Percentiles rank a stretch among this genome's conserved stretches.
Conservation (phyloP, 768 basidiomycete genomes). For the Neoboletus brunneissimus region DNA sequence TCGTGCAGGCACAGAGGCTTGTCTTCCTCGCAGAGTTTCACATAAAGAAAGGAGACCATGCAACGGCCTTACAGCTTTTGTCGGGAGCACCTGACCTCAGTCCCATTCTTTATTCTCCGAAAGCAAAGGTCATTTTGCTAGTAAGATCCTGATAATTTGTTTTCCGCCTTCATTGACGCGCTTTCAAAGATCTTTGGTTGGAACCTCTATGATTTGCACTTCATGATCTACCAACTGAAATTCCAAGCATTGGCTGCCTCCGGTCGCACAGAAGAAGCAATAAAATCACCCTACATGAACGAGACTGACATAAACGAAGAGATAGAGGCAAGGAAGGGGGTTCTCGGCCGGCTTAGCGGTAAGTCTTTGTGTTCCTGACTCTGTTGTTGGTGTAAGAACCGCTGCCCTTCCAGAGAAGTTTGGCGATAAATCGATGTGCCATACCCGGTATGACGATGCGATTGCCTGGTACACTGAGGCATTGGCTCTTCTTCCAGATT, state of each 20-base stretch:
- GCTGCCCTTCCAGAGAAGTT: neutral
- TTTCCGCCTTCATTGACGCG: neutral
- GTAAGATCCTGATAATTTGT: neutral
- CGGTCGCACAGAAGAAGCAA: neutral
- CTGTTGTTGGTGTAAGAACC: neutral
- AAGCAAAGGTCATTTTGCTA: neutral
- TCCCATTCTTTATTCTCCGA: neutral
- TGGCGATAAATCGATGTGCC: neutral
- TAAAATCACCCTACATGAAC: neutral
- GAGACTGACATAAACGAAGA: neutral
- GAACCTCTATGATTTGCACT: neutral
- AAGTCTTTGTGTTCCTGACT: neutral
- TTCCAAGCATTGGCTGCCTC: neutral
- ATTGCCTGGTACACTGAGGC: neutral
- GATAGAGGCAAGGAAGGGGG: neutral
- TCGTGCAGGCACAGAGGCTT: neutral
- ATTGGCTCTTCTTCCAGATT: neutral
- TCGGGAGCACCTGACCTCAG: neutral
- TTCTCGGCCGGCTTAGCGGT: neutral
- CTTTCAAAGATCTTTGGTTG: neutral
- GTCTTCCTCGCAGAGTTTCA: neutral
- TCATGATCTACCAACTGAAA: neutral
- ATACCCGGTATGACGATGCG: neutral
- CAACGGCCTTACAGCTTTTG: neutral
- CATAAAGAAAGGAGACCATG: neutral